Conservation (phyloP, 1,284 basidiomycete species). For the Cystobasidium slooffiae region DNA sequence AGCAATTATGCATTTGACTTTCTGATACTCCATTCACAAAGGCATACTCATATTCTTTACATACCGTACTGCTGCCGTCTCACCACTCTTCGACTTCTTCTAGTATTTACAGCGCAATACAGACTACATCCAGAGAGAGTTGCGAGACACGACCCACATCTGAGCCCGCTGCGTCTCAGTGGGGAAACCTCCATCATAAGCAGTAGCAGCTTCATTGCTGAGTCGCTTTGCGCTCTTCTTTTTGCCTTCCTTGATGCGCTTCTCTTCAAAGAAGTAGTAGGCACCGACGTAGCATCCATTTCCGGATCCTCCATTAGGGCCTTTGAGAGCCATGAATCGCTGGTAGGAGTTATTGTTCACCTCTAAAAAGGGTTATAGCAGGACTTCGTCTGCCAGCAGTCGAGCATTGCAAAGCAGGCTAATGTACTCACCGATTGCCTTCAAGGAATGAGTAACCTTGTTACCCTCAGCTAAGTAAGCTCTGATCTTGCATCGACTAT, state of each 20-base stretch:
- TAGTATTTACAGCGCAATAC: too few relatives aligned
- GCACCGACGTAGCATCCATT: constrained; percentile 59
- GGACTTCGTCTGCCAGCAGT: constrained; percentile 42
- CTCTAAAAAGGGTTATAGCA: constrained; percentile 57
- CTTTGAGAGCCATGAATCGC: constrained; percentile 61
- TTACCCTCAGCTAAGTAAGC: constrained; percentile 59
- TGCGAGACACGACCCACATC: not conserved
- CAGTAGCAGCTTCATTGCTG: not conserved
- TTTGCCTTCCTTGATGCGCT: constrained; percentile 19
- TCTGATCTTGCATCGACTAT: constrained; percentile 62
- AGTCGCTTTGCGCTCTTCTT: constrained; percentile 5
- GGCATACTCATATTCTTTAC: too few relatives aligned
- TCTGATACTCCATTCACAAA: too few relatives aligned
- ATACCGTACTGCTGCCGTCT: too few relatives aligned
- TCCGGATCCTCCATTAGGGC: constrained; percentile 43
- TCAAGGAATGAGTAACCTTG: constrained; percentile 59
- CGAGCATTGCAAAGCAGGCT: not conserved
- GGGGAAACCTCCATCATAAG: not conserved
- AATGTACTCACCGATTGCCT: not conserved
- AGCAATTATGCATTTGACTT: not conserved
- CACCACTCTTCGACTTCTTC: too few relatives aligned
- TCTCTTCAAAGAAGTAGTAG: constrained; percentile 55
- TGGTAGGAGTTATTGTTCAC: constrained; percentile 62
- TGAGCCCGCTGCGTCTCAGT: not conserved
- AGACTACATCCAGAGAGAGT: too few relatives aligned